Evolutionary conservation across 75 land plant genomes (phyloP), one percentile per base, ranked within the genome.

Genomic region (Ceratopteris richardii): DNA sequence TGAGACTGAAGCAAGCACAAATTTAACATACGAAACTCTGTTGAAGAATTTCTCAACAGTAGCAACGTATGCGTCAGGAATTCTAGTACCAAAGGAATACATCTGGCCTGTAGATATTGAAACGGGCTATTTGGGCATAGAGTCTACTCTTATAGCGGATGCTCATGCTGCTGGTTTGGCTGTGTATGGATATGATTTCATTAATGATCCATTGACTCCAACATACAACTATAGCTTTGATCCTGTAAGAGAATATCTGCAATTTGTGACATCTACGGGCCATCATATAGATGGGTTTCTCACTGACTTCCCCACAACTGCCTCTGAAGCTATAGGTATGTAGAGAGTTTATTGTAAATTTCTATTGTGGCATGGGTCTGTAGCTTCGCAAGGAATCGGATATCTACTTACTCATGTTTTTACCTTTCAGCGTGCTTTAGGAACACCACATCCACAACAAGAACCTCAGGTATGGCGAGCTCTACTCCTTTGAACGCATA

Each of bases 141-240:
- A 58, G 9, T 56, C 76, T 1, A 47, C 60, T 1, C 31, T 76
- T 47, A 72, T 71, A 9, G 56, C 56, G 14, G 60, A 72, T 55
- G 79, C 79, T 3, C 79, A 76, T 60, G 24, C n/a, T 13, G 70
- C 36, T 20, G 13, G 46, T 13, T 66, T 76, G 23, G 69, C 59
- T 56, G 70, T 76, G 24, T 57, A 60, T 77, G 95, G 81, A 27
- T 68, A 76, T n/a, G 80, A 56, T 30, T 88, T 93, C 64, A 79
- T 64, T 5, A 93, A 83, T 70, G 98, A 93, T 66, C 43, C 66
- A 6, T 57, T 68, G 28, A 21, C 14, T 19, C 18, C 18, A 9
- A n/a, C n/a, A n/a, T 93, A 74, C 64, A 85, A 88, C 44, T 93
- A 78, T 60, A 85, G 85, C 46, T 88, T 73, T 59, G 82, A 93